A percentile compares a stretch with the other conserved stretches of the same genome.
phyloP scores from a whole-genome alignment of 2,329 filamentous ascomycete species.

The Sarocladium kiliense region DNA sequence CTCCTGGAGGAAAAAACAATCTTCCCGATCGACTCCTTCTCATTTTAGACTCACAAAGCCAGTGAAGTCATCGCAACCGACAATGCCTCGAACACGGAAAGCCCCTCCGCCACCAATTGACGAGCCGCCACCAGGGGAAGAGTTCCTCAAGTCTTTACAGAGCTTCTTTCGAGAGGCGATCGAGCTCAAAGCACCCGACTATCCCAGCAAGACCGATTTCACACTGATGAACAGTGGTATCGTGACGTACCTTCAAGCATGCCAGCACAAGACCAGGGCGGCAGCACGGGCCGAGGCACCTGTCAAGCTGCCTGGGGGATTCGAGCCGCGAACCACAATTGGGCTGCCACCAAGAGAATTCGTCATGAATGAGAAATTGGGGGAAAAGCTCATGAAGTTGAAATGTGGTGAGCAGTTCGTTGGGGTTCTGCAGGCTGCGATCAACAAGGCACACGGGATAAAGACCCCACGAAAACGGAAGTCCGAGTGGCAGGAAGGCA shows the following conservation, averaged over 20 bases:
- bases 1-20: no score
- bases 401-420: not conserved
- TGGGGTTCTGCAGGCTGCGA: not conserved
- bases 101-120: not conserved
- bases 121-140: not conserved
- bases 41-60: no score
- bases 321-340: not conserved
- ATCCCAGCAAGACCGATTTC: not conserved
- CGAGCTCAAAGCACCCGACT: not conserved
- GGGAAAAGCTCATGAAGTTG: not conserved
- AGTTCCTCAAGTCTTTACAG: constrained; percentile 1
- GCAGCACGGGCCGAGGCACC: not conserved
- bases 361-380: not conserved
- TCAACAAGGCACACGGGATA: not conserved
- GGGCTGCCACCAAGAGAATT: not conserved
- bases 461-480: not conserved
- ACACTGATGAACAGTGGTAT: not conserved
- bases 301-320: not conserved
- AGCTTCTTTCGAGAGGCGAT: not conserved
- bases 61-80: not conserved
- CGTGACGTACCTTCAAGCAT: not conserved
- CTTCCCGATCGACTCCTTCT: no score
- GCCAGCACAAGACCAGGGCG: not conserved
- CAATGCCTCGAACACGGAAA: not conserved
- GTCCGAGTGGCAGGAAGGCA: not conserved